These are phyloP conservation scores for Botrytis porri DNA, from an alignment of 2,329 filamentous ascomycete genomes.

Conservation along the genomic window DNA sequence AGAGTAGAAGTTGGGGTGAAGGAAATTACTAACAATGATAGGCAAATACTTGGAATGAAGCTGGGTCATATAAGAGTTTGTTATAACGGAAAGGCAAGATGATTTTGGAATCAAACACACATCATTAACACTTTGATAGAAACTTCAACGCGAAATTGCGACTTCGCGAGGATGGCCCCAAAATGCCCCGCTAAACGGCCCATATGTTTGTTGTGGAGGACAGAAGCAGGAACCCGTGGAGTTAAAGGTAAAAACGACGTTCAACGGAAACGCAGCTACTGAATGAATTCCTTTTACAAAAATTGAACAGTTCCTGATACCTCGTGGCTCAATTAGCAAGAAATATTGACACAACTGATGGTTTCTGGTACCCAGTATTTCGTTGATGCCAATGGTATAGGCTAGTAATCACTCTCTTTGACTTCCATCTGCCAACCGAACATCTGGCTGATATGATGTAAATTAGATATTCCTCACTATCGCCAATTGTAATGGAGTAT, in stretches of 20 bases:
- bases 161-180: constrained; percentile 18
- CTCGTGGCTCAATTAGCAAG: not conserved
- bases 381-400: not conserved
- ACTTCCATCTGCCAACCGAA: not conserved
- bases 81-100: not conserved
- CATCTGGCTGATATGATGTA: not conserved
- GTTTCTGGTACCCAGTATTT: not conserved
- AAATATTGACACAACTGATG: not conserved
- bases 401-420: not conserved
- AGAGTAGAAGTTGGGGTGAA: not conserved
- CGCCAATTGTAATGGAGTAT: not conserved
- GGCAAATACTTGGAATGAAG: constrained; percentile 10
- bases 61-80: constrained; percentile 16
- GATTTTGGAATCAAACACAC: not conserved
- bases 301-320: not conserved
- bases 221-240: not conserved
- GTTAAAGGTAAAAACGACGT: not conserved
- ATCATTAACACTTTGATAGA: constrained; percentile 6
- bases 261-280: not conserved
- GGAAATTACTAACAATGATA: not conserved
- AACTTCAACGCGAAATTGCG: constrained; percentile 19
- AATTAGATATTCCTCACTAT: not conserved
- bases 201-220: not conserved
- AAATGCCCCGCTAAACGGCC: constrained; percentile 5
- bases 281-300: not conserved